Percentiles rank a stretch among this genome's conserved stretches.
phyloP scores from a whole-genome alignment of 257 asterid species.

The Marsdenia floribunda region DNA sequence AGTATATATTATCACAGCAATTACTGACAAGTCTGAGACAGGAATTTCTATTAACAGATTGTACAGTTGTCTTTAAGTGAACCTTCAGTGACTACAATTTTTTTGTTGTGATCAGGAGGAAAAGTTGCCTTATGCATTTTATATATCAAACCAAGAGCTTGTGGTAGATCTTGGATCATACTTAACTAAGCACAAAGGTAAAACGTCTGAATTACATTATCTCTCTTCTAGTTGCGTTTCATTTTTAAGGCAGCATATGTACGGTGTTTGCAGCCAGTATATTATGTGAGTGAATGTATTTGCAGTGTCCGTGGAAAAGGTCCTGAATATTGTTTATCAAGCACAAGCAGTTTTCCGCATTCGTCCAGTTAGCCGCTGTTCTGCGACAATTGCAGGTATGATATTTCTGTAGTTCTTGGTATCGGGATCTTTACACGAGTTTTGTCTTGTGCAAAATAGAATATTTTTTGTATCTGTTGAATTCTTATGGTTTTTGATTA shows the following conservation, averaged over 20 bases:
- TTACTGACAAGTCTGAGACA: too few relatives aligned
- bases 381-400: constrained; percentile 89
- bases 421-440: neutral
- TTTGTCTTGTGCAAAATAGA: neutral
- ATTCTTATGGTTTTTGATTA: neutral
- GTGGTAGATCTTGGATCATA: constrained; percentile 67
- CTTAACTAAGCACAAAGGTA: constrained; percentile 74
- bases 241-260: neutral
- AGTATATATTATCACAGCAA: neutral
- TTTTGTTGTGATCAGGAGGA: constrained; percentile 56
- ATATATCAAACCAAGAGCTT: constrained; percentile 79
- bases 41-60: neutral
- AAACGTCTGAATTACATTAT: neutral
- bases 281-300: constrained; percentile 9
- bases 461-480: neutral
- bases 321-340: constrained; percentile 76
- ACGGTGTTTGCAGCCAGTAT: neutral
- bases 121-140: constrained; percentile 82
- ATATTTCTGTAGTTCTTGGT: neutral
- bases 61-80: neutral
- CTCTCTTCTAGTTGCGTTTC: neutral
- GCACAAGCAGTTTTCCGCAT: constrained; percentile 95
- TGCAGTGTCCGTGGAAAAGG: constrained; percentile 96
- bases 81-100: neutral
- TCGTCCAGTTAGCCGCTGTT: constrained; percentile 93